A percentile compares a stretch with the other conserved stretches of the same genome.
Conservation (phyloP, 176 grass and related monocot species). For the Oryza brachyantha region DNA sequence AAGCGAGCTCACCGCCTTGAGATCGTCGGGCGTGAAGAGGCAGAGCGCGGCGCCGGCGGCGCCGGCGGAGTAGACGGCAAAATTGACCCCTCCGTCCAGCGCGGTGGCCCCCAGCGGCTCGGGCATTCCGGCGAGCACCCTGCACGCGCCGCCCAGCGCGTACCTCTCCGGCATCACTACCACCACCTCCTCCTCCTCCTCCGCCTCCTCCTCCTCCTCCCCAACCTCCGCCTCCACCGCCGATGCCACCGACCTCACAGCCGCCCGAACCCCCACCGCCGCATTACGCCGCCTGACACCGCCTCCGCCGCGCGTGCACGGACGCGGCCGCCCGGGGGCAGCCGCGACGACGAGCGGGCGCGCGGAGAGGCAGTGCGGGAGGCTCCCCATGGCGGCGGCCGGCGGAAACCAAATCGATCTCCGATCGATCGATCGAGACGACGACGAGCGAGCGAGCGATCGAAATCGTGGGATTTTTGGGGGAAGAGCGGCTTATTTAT, state of each 20-base stretch:
- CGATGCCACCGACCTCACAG: background rate
- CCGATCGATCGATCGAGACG: constrained; percentile 22
- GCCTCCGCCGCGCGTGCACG: background rate
- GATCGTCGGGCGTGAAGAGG: constrained; percentile 70
- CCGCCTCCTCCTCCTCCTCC: background rate
- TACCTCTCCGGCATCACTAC: constrained; percentile 27
- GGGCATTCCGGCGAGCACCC: constrained; percentile 69
- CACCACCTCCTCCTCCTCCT: no score
- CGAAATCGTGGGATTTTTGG: no score
- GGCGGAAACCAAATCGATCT: background rate
- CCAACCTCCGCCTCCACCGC: constrained; percentile 10
- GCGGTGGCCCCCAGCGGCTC: constrained; percentile 68
- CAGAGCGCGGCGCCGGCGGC: constrained; percentile 66
- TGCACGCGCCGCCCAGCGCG: constrained; percentile 40
- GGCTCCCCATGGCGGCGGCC: background rate
- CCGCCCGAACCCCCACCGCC: background rate
- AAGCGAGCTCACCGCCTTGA: constrained; percentile 42
- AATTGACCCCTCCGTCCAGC: constrained; percentile 74
- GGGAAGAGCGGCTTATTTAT: constrained; percentile 9
- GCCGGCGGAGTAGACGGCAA: constrained; percentile 66
- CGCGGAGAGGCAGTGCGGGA: constrained; percentile 31
- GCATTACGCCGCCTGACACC: background rate
- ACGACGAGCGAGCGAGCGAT: no score
- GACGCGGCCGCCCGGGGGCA: background rate
- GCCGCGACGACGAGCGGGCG: constrained; percentile 32